These are phyloP conservation scores for Cunninghamia lanceolata DNA, from an alignment of 75 land plant genomes.

Conservation along the genomic window DNA sequence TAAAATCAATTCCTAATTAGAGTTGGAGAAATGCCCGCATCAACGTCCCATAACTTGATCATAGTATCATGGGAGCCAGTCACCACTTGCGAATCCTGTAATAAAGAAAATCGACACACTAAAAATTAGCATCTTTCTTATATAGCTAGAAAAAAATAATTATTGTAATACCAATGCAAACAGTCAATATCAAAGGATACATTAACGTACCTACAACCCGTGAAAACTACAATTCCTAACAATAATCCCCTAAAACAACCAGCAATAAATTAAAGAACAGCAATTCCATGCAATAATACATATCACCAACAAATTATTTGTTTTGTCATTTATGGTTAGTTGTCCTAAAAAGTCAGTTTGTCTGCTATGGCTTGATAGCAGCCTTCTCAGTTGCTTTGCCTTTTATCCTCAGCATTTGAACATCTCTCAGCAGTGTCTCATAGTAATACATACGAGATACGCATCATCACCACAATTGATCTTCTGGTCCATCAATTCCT, in stretches of 20 bases:
- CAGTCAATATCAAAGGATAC: background rate
- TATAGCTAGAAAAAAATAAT: background rate
- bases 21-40: slow-evolving; percentile 60
- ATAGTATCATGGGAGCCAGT: slow-evolving; percentile 99
- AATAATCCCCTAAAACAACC: background rate
- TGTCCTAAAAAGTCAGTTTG: background rate
- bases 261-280: background rate
- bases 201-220: background rate
- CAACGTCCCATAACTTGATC: slow-evolving; percentile 98
- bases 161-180: background rate
- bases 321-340: background rate
- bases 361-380: background rate
- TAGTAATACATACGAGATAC: background rate
- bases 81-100: slow-evolving; percentile 98
- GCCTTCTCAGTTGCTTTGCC: background rate
- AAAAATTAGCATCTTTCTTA: background rate
- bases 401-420: background rate
- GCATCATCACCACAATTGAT: background rate
- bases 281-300: background rate
- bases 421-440: background rate
- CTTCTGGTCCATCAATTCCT: background rate
- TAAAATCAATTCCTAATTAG: background rate
- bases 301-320: background rate
- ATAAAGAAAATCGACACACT: background rate
- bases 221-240: background rate